Evolutionary conservation across 345 rosid species (phyloP), one percentile per base, ranked within the genome.

Genomic region (Cochlearia excelsa): DNA sequence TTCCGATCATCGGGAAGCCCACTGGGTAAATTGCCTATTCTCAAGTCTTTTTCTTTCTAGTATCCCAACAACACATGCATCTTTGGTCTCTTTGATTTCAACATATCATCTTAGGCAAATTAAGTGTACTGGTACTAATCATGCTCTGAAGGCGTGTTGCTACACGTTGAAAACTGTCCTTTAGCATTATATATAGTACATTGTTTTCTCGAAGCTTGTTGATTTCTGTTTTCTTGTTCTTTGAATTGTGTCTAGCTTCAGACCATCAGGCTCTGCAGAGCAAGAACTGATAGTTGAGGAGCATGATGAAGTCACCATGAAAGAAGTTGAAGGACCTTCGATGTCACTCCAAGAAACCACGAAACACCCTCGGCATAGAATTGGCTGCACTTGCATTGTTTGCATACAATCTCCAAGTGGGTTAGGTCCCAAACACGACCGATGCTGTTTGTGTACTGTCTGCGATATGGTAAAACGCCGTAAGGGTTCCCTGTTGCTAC

Each of bases 391-490:
- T 6, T 93, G 99, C 77, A 93, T 89, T 47, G 88, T 93, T 42
- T 93, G 97, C 77, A 80, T 88, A 64, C 99, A 88, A 65, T 91
- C 94, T 9, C 97, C 99, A 33, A 89, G 99, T 59, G 97, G 98
- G 53, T 71, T 68, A 66, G 93, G 91, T 49, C 91, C 91, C 35
- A 93, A 85, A 69, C 97, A 93, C 78, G 80, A 85, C 70, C 87
- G 58, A 67, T 39, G 84, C 35, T 93, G 99, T 70, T 79, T 80
- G 5, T 93, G 97, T 63, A 81, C 70, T 31, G 90, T 93, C 54
- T 93, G 97, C 73, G 72, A 51, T 48, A 81, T 80, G 1, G 91
- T 80, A 40, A 80, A 85, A 76, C 86, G 99, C 52, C 99, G 99
- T 50, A 82, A 76, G 72, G 78, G 57, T 37, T 82, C 99, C 40